Evolutionary conservation across 2,329 filamentous ascomycete species (phyloP).

Genomic region (Ophiostoma populinum): DNA sequence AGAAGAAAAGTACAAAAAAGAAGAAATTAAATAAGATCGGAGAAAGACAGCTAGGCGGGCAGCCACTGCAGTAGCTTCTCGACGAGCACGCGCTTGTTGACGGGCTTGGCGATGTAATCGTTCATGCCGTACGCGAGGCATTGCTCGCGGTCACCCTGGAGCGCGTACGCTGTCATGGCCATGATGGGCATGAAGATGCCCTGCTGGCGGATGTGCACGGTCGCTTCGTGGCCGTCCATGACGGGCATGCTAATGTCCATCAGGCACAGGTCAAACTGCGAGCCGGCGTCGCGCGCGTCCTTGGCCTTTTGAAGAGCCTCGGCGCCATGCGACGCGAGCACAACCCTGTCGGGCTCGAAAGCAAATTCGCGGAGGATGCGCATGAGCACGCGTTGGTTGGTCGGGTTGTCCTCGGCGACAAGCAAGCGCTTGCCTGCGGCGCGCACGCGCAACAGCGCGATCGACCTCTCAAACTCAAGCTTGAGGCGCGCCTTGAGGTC

Average conservation of each 20-base stretch:
- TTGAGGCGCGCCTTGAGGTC: background rate
- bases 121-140: conserved; percentile 38
- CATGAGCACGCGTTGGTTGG: conserved; percentile 24
- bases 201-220: conserved; percentile 27
- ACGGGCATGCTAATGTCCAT: conserved; percentile 46
- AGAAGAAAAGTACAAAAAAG: background rate
- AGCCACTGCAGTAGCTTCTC: conserved; percentile 8
- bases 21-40: background rate
- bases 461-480: background rate
- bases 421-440: conserved; percentile 23
- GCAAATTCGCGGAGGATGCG: conserved; percentile 22
- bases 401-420: conserved; percentile 24
- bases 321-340: conserved; percentile 24
- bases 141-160: conserved; percentile 35
- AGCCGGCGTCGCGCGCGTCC: too few relatives aligned
- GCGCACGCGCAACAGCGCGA: conserved; percentile 16
- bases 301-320: conserved; percentile 25
- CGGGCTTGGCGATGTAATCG: conserved; percentile 29
- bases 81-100: conserved; percentile 13
- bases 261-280: conserved; percentile 31
- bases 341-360: conserved; percentile 20
- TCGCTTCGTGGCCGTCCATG: conserved; percentile 36
- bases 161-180: conserved; percentile 37
- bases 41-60: background rate
- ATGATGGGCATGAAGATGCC: conserved; percentile 19